Percentiles rank a stretch among this genome's conserved stretches.
Conservation (phyloP, 2,329 filamentous ascomycete species). For the Tolypocladium amazonense region DNA sequence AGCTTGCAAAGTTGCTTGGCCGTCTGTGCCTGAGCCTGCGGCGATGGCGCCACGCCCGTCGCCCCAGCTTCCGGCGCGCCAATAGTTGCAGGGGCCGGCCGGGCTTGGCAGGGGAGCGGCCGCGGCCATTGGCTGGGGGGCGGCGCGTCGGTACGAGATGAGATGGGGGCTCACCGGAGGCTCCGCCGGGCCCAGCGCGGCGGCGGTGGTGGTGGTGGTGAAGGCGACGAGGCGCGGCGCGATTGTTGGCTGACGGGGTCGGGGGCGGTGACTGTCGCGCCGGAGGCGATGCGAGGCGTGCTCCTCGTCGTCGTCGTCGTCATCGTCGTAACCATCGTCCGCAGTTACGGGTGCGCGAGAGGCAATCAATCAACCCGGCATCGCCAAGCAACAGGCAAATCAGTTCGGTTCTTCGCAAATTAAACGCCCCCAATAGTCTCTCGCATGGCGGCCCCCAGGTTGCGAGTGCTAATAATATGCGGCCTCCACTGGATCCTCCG, state of each 20-base stretch:
- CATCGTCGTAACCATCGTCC: too few relatives aligned
- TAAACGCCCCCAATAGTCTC: neutral
- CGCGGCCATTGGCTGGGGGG: neutral
- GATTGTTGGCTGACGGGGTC: neutral
- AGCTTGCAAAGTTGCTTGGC: neutral
- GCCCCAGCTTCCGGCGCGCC: neutral
- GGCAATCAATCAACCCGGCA: neutral
- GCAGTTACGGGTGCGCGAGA: too few relatives aligned
- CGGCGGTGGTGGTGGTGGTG: neutral
- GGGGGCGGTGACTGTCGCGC: too few relatives aligned
- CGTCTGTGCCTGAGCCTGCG: neutral
- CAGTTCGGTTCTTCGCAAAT: neutral
- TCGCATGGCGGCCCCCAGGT: neutral
- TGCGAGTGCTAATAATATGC: neutral
- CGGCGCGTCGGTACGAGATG: neutral
- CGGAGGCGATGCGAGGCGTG: too few relatives aligned
- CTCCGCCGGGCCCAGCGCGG: neutral
- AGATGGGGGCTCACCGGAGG: neutral
- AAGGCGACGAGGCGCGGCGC: neutral
- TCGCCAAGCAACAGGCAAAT: neutral
- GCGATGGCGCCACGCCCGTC: neutral
- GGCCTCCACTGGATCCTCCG: neutral
- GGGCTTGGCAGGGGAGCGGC: conserved; percentile 3
- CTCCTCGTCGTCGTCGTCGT: too few relatives aligned
- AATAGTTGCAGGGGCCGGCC: neutral